Conservation (phyloP, 2,329 filamentous ascomycete genomes). For the Cryphonectria japonica region DNA sequence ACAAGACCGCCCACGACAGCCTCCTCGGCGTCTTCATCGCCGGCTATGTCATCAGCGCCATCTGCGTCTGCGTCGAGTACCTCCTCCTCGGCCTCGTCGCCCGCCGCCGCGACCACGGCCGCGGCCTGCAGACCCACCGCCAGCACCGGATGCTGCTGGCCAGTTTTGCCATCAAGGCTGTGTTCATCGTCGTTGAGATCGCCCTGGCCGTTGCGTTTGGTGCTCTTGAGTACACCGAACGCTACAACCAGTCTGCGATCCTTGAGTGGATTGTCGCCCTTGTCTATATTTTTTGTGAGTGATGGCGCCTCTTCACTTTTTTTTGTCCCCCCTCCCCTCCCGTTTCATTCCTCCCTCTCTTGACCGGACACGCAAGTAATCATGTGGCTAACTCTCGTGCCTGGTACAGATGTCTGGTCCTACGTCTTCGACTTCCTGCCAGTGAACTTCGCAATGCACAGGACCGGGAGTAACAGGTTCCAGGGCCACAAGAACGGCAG, state of each 20-base stretch:
- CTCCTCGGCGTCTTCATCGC: conserved; percentile 80
- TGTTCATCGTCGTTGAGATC: conserved; percentile 78
- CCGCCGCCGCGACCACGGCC: conserved; percentile 59
- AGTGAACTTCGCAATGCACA: conserved; percentile 3
- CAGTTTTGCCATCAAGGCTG: conserved; percentile 82
- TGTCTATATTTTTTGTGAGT: conserved; percentile 81
- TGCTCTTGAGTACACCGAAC: conserved; percentile 49
- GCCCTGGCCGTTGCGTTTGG: conserved; percentile 71
- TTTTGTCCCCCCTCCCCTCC: no score
- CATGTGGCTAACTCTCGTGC: not conserved
- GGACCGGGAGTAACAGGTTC: conserved; percentile 8
- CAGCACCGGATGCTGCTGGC: conserved; percentile 69
- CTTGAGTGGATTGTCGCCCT: conserved; percentile 76
- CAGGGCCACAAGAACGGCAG: conserved; percentile 5
- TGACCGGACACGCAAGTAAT: not conserved
- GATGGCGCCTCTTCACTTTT: conserved; percentile 66
- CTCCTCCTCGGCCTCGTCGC: conserved; percentile 14
- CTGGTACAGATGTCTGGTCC: conserved; percentile 10
- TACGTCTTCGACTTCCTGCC: conserved; percentile 22
- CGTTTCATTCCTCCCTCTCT: not conserved
- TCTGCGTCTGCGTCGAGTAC: conserved; percentile 81
- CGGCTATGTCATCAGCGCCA: conserved; percentile 78
- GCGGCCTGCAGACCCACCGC: conserved; percentile 73
- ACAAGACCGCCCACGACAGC: conserved; percentile 67
- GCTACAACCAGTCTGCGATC: conserved; percentile 69